A percentile compares a stretch with the other conserved stretches of the same genome.
These are phyloP conservation scores for Xylariales sp. DNA, from an alignment of 2,329 filamentous ascomycete species.

Conservation along the genomic window DNA sequence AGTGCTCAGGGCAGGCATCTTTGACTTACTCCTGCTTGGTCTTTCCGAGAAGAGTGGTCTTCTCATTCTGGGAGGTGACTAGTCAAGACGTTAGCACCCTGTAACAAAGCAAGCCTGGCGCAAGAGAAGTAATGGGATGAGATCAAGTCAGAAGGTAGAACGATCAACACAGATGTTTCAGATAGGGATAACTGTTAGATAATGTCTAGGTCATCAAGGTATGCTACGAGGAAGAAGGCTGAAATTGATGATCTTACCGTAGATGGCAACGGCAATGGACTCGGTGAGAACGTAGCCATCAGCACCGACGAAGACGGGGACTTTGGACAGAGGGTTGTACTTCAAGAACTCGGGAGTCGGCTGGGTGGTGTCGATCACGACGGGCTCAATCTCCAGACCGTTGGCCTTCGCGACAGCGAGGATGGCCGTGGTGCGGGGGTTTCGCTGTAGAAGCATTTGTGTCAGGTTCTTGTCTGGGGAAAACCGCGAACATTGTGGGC, in stretches of 20 bases:
- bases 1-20: no score
- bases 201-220: conserved; percentile 67
- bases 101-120: no score
- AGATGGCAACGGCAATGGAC: conserved; percentile 92
- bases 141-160: conserved; percentile 85
- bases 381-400: conserved; percentile 83
- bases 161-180: conserved; percentile 85
- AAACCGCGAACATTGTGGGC: no score
- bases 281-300: conserved; percentile 90
- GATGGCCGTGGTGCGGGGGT: conserved; percentile 84
- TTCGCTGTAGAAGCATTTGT: conserved; percentile 31
- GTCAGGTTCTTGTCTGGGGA: no score
- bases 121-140: no score
- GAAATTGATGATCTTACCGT: conserved; percentile 61
- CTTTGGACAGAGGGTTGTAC: conserved; percentile 82
- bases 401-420: conserved; percentile 96
- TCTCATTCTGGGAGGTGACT: conserved; percentile 99
- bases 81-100: no score
- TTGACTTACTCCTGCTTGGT: conserved; percentile 95
- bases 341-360: conserved; percentile 74
- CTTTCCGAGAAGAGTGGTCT: conserved; percentile 98
- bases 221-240: conserved; percentile 12
- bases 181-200: conserved; percentile 98
- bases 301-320: conserved; percentile 86
- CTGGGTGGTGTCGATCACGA: conserved; percentile 63